Conservation (phyloP, 768 basidiomycete species). For the Calocybe cyanea region DNA sequence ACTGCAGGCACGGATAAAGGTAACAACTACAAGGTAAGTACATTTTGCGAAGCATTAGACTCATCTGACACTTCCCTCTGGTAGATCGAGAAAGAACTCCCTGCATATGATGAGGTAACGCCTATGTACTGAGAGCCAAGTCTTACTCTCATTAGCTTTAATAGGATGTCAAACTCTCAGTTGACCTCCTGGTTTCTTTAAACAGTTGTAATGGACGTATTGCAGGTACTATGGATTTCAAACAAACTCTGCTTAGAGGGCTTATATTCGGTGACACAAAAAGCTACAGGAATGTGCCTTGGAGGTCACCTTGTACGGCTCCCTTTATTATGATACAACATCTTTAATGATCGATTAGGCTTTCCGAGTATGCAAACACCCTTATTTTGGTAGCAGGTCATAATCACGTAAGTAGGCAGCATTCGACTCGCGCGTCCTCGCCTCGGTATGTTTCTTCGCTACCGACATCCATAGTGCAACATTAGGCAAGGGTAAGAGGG, state of each 20-base stretch:
- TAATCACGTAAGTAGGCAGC: slow-evolving; percentile 55
- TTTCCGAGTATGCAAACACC: slow-evolving; percentile 30
- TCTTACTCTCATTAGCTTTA: not conserved
- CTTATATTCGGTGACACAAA: not conserved
- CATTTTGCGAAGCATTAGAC: not conserved
- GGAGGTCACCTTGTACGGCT: slow-evolving; percentile 74
- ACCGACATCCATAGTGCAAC: slow-evolving; percentile 90
- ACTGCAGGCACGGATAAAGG: slow-evolving; percentile 76
- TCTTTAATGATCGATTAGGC: slow-evolving; percentile 25
- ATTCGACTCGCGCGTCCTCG: slow-evolving; percentile 77
- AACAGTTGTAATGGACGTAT: slow-evolving; percentile 90
- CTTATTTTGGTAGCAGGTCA: not conserved
- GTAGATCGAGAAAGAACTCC: slow-evolving; percentile 86
- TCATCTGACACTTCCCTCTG: not conserved
- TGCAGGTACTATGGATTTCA: slow-evolving; percentile 48
- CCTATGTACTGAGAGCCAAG: not conserved
- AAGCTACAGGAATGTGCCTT: slow-evolving; percentile 88
- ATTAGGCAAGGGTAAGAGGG: slow-evolving; percentile 79
- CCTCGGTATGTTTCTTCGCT: slow-evolving; percentile 92
- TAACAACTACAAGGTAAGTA: slow-evolving; percentile 81
- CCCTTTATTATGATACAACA: slow-evolving; percentile 4
- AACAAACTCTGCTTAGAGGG: slow-evolving; percentile 11
- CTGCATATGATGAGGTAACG: slow-evolving; percentile 82
- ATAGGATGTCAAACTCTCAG: slow-evolving; percentile 73
- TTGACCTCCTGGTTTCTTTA: slow-evolving; percentile 71